Base-by-base conservation (phyloP, 192 early-diverging fungal species). In the Helicostylum pulchrum region DNA sequence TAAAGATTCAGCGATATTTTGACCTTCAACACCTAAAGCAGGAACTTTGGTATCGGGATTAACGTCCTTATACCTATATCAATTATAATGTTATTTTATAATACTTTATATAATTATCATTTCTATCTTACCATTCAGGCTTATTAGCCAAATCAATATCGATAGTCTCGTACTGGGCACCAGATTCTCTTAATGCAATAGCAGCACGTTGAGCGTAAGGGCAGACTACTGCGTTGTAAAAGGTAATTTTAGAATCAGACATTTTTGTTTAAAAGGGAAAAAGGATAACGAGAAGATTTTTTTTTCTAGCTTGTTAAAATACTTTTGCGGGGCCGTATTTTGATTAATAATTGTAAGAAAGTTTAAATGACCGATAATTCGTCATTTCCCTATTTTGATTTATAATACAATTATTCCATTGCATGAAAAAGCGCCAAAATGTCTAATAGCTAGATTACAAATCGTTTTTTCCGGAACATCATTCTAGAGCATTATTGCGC, bases 1-100 rank as follows among this genome's bases (percentile, higher is more conserved):
- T 17, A 87, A 70, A 7, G 82, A 84, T 59, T 91, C 90, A 57
- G 83, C 80, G 46, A 91, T 75, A 21, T 82, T 74, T 7, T 71
- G 66, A n/a, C 80, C 81, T 23, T 85, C 79, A 4, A 79, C 63
- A 10, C 71, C 74, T 52, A 91, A 62, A 1, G 87, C 78, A 19
- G 90, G 90, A 2, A 91, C 87, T 59, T 89, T 86, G 53, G 78
- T 73, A 34, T 86, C 85, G 4, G 87, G 86, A 74, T 91, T 90
- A 53, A 87, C 70, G 42, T 85, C 82, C 49, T 79, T 78, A 57
- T 76, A 76, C 72, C 72, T 68, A 62, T 36, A 34, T 4, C 21
- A 19, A n/a, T n/a, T n/a, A n/a, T n/a, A n/a, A 55, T 43, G 9
- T 44, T 43, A 32, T 51, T 14, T 42, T 32, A 39, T 48, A 15